These are phyloP conservation scores for Pythium pyrilobum DNA, from an alignment of 352 stramenopile genomes.

Conservation along the genomic window DNA sequence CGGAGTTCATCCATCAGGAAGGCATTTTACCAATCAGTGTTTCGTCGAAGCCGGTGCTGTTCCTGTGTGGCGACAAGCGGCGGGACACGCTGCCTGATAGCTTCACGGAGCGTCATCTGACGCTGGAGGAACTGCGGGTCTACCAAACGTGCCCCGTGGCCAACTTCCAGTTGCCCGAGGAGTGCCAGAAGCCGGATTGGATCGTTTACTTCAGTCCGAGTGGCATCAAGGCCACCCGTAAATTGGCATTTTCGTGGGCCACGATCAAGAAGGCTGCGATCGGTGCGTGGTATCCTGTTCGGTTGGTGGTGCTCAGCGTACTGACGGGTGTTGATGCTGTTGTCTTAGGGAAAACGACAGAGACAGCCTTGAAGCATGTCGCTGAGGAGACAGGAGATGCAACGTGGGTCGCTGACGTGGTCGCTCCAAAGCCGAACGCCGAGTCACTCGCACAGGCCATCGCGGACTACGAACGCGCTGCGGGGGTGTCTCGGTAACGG, in stretches of 20 bases:
- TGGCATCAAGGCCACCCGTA: constrained; percentile 52
- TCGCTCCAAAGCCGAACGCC: constrained; percentile 45
- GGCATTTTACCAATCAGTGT: constrained; percentile 29
- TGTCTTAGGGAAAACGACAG: constrained; percentile 62
- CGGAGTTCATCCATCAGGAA: constrained; percentile 35
- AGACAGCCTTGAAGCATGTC: constrained; percentile 38
- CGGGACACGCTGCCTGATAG: constrained; percentile 54
- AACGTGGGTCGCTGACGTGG: constrained; percentile 51
- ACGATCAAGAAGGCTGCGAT: constrained; percentile 70
- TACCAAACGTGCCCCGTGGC: constrained; percentile 52
- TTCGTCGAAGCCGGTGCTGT: constrained; percentile 51
- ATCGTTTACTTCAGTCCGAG: constrained; percentile 82
- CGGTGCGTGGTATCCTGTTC: constrained; percentile 27
- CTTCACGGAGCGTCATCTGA: constrained; percentile 38
- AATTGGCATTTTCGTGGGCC: constrained; percentile 38
- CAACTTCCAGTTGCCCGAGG: constrained; percentile 36
- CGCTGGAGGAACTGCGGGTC: constrained; percentile 58
- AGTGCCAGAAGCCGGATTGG: constrained; percentile 43
- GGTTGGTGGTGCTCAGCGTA: background rate
- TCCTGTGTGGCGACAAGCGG: constrained; percentile 74
- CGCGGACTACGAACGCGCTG: constrained; percentile 27
- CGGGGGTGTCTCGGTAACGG: background rate
- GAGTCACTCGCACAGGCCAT: constrained; percentile 53
- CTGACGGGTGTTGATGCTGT: background rate
- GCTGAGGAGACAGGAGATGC: constrained; percentile 29